A percentile compares a stretch with the other conserved stretches of the same genome.
phyloP scores from a whole-genome alignment of 768 basidiomycete species.

The Naganishia antarctica region DNA sequence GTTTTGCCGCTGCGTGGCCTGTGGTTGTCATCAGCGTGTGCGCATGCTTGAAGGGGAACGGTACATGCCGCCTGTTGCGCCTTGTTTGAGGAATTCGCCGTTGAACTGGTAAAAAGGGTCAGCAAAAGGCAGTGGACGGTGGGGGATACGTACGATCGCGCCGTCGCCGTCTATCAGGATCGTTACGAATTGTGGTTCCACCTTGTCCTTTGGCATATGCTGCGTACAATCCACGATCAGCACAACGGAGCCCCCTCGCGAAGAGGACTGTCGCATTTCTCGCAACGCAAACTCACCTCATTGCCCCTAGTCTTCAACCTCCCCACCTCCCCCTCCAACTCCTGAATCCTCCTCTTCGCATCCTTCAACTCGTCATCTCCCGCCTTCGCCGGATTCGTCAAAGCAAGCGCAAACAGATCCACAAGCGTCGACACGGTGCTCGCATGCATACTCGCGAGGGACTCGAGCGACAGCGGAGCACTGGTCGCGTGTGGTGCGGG shows the following conservation, averaged over 20 bases:
- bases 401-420: conserved; percentile 1
- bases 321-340: conserved; percentile 26
- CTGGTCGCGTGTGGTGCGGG: background rate
- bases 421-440: conserved; percentile 4
- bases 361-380: background rate
- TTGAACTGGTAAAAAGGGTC: conserved; percentile 33
- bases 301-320: conserved; percentile 14
- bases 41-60: background rate
- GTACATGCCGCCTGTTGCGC: conserved; percentile 37
- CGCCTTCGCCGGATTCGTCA: background rate
- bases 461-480: background rate
- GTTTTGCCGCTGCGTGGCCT: conserved; percentile 34
- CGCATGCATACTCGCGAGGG: background rate
- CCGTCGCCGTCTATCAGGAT: conserved; percentile 41
- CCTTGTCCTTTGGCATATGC: background rate
- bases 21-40: background rate
- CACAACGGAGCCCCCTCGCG: too few species aligned
- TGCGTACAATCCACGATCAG: too few species aligned
- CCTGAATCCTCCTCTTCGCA: background rate
- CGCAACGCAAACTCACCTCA: background rate
- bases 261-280: too few species aligned
- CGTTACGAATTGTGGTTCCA: conserved; percentile 29
- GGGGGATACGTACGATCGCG: conserved; percentile 33
- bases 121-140: background rate
- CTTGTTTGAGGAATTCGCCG: conserved; percentile 30